Evolutionary conservation across 2,329 filamentous ascomycete species (phyloP).

Genomic region (Botryotinia convoluta): DNA sequence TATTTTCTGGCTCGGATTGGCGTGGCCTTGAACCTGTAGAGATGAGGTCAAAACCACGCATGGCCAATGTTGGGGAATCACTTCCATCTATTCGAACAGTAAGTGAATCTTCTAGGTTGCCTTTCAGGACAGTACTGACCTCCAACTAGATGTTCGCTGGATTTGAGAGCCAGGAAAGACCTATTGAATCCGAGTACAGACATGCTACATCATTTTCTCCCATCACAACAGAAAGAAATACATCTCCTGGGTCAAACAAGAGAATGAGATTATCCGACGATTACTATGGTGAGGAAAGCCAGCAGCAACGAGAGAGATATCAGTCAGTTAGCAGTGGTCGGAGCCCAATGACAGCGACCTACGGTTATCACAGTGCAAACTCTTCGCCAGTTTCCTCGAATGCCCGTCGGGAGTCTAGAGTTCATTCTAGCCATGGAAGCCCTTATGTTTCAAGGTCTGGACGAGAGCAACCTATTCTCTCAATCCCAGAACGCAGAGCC

Average conservation of each 20-base stretch:
- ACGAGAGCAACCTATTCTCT: not conserved
- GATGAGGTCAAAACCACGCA: conserved; percentile 3
- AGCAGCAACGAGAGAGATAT: not conserved
- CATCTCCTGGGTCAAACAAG: conserved; percentile 17
- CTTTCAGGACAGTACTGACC: not conserved
- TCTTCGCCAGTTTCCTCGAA: not conserved
- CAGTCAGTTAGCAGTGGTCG: not conserved
- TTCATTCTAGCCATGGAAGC: not conserved
- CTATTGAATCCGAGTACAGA: not conserved
- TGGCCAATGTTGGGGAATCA: not conserved
- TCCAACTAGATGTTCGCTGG: not conserved
- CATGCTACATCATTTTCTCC: conserved; percentile 3
- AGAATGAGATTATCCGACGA: conserved; percentile 4
- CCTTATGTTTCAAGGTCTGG: not conserved
- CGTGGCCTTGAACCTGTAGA: not conserved
- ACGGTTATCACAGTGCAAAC: not conserved
- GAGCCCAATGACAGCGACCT: not conserved
- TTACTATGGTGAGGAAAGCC: not conserved
- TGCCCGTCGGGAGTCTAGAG: not conserved
- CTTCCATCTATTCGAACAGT: conserved; percentile 14
- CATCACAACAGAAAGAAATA: not conserved
- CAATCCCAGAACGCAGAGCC: conserved; percentile 8
- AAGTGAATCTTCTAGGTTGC: not conserved
- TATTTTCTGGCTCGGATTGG: conserved; percentile 1
- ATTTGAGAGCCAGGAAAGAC: not conserved